These are phyloP conservation scores for Sequoia sempervirens DNA, from an alignment of 75 land plant genomes.

Conservation along the genomic window DNA sequence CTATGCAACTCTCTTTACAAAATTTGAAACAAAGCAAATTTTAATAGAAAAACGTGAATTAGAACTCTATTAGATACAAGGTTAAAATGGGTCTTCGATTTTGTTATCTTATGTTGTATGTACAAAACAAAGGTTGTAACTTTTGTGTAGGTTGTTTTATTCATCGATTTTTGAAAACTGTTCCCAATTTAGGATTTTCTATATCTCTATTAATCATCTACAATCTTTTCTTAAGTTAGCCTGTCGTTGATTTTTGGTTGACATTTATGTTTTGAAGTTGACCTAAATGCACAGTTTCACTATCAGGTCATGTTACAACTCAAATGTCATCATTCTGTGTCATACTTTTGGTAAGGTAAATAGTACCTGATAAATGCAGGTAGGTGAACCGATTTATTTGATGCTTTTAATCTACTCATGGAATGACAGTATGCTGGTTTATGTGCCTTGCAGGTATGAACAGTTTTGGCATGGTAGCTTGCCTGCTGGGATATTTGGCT, in stretches of 20 bases:
- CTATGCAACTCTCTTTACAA: not conserved
- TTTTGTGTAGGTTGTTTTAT: not conserved
- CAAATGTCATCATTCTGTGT: not conserved
- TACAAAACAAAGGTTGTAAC: no score
- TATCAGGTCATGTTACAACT: not conserved
- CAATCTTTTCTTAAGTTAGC: not conserved
- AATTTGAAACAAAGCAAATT: no score
- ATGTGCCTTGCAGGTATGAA: not conserved
- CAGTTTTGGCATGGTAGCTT: not conserved
- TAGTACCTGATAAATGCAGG: not conserved
- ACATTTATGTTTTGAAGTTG: not conserved
- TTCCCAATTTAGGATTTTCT: not conserved
- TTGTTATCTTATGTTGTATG: no score
- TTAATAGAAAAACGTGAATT: not conserved
- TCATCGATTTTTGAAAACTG: not conserved
- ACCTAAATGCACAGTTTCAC: not conserved
- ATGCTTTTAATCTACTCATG: not conserved
- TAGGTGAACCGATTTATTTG: not conserved
- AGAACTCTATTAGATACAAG: not conserved
- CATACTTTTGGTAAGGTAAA: not conserved
- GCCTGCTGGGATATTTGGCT: not conserved
- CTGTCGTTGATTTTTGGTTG: not conserved
- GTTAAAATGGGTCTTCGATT: not conserved
- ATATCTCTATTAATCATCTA: not conserved
- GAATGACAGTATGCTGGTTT: not conserved